Conservation (phyloP, 2,329 filamentous ascomycete species). For the Xylaria sp. region DNA sequence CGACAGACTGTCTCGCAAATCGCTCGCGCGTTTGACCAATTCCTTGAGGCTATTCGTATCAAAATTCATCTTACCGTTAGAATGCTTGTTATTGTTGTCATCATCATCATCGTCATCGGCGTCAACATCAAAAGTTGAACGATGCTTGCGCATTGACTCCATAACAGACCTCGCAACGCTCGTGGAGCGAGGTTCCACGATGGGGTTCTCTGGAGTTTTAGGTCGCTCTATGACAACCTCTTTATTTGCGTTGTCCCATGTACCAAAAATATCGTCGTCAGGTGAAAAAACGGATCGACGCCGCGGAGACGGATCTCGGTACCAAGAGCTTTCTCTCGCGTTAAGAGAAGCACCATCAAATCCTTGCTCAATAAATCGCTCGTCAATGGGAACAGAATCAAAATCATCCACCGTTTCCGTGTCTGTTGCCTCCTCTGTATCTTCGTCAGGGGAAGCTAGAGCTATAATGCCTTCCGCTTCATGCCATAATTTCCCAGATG, state of each 20-base stretch:
- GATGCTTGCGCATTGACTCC: constrained; percentile 70
- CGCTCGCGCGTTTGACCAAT: constrained; percentile 71
- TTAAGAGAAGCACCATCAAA: constrained; percentile 61
- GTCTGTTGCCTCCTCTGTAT: constrained; percentile 55
- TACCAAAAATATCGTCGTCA: constrained; percentile 74
- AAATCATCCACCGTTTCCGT: constrained; percentile 53
- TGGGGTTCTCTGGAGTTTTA: constrained; percentile 55
- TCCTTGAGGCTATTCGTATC: constrained; percentile 76
- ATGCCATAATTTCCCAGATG: constrained; percentile 73
- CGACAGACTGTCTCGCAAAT: constrained; percentile 68
- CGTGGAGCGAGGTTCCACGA: constrained; percentile 53
- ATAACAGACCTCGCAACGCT: constrained; percentile 71
- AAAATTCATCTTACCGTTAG: constrained; percentile 70
- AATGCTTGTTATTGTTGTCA: constrained; percentile 49
- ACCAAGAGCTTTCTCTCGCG: constrained; percentile 53
- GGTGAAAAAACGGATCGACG: constrained; percentile 72
- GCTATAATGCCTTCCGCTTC: constrained; percentile 90
- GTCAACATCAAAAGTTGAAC: constrained; percentile 52
- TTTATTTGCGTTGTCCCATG: constrained; percentile 59
- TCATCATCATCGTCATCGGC: constrained; percentile 50
- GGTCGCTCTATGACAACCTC: constrained; percentile 51
- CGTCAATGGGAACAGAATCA: constrained; percentile 56
- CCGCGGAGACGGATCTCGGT: constrained; percentile 63
- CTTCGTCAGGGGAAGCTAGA: constrained; percentile 77
- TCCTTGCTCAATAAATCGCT: constrained; percentile 59